phyloP scores from a whole-genome alignment of 2,329 filamentous ascomycete species.

The Grosmannia huntii region DNA sequence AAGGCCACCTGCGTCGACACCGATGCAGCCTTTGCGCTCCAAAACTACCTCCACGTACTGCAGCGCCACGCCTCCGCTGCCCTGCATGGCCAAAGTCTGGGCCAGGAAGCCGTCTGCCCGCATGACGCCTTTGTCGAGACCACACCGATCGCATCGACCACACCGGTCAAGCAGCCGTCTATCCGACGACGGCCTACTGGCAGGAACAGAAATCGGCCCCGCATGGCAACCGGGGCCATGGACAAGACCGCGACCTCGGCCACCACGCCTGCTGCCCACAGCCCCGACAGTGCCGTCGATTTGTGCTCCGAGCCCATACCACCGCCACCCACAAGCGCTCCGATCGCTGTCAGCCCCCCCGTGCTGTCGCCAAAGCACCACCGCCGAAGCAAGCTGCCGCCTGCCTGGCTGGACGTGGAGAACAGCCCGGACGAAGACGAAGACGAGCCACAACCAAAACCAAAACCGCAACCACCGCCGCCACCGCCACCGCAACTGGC shows the following conservation, averaged over 20 bases:
- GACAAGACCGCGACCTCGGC: neutral
- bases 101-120: neutral
- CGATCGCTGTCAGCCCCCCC: constrained; percentile 6
- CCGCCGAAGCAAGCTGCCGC: neutral
- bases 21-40: constrained; percentile 56
- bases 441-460: neutral
- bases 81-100: neutral
- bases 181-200: neutral
- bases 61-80: constrained; percentile 42
- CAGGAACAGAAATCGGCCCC: too few relatives aligned
- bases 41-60: constrained; percentile 56
- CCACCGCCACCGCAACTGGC: too few relatives aligned
- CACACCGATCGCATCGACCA: too few relatives aligned
- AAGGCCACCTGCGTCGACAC: constrained; percentile 41
- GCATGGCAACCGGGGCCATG: neutral
- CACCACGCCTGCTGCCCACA: constrained; percentile 11
- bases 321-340: constrained; percentile 12
- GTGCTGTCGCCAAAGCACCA: too few relatives aligned
- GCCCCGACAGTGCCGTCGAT: constrained; percentile 29
- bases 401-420: neutral
- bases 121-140: neutral
- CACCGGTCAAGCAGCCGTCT: neutral
- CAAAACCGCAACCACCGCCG: too few relatives aligned
- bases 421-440: neutral
- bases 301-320: constrained; percentile 6